Evolutionary conservation across 1,284 basidiomycete genomes (phyloP), one percentile per base, ranked within the genome.

Genomic region (Puccinia triticina): DNA sequence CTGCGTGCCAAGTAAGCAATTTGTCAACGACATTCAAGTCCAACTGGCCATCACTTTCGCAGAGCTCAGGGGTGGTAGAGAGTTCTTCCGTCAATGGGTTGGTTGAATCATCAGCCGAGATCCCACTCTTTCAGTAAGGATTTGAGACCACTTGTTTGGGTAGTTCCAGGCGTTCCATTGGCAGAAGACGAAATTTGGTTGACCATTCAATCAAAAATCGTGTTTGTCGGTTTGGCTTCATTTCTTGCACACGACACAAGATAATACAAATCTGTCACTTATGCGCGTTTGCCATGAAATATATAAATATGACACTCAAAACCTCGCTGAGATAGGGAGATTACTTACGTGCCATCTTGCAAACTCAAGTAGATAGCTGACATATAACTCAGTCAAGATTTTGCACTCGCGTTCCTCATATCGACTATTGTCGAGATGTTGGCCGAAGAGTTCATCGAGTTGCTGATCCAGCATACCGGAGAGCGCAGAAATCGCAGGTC

Each of bases 1-100:
- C 96, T 0, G 96, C 95, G 87, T 98, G 96, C 94, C 95, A 97
- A 86, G 92, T 94, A 26, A 98, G 88, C 91, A 98, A 95, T 84
- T 90, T 92, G 88, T 96, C 94, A 0, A 94, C 93, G 34, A 92
- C 89, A 55, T 92, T 91, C 3, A 97, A 88, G 69, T 89, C 91
- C 50, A 97, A 88, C 55, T 91, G 85, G 5, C 95, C 95, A 85
- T 98, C 95, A 83, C 93, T 92, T 81, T 94, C 93, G 74, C 89
- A 90, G 0, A 92, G 84, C 95, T 93, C 83, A 83, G 84, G 46
- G 14, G 34, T 64, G n/a, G 26, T 57, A 0, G 76, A 61, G 50
- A 29, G 26, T 85, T 85, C 73, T 85, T 83, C 7, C 84, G 84
- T n/a, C 83, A 84, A 71, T 61, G 82, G 21, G 71, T 74, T 69